phyloP scores from a whole-genome alignment of 2,329 filamentous ascomycete species.

The Podosphaera aphanis region DNA sequence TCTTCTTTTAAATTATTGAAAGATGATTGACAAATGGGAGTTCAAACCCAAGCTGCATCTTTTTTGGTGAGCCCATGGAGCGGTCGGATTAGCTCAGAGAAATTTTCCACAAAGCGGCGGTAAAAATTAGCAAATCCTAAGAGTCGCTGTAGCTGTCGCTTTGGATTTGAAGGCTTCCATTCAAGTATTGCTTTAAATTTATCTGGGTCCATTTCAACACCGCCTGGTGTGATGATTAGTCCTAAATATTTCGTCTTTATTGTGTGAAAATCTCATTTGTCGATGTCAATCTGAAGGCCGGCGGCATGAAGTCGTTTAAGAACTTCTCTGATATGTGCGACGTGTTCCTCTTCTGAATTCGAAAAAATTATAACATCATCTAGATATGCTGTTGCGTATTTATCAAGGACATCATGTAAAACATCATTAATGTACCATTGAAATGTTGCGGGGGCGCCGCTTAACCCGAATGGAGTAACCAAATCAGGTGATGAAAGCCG shows the following conservation, averaged over 20 bases:
- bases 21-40: neutral
- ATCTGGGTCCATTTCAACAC: too few relatives aligned
- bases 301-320: neutral
- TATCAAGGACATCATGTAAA: too few relatives aligned
- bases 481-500: neutral
- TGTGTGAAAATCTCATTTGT: too few relatives aligned
- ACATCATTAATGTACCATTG: too few relatives aligned
- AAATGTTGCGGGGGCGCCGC: neutral
- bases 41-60: neutral
- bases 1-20: neutral
- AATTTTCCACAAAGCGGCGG: neutral
- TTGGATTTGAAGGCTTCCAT: neutral
- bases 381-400: too few relatives aligned
- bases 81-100: neutral
- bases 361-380: neutral
- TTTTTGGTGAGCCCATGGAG: neutral
- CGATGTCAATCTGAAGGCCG: too few relatives aligned
- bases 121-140: constrained; percentile 1
- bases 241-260: too few relatives aligned
- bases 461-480: neutral
- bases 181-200: too few relatives aligned
- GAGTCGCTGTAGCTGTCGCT: neutral
- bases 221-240: neutral
- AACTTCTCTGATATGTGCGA: too few relatives aligned
- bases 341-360: neutral